phyloP scores from a whole-genome alignment of 2,329 filamentous ascomycete species.

The Daldinia sp. region DNA sequence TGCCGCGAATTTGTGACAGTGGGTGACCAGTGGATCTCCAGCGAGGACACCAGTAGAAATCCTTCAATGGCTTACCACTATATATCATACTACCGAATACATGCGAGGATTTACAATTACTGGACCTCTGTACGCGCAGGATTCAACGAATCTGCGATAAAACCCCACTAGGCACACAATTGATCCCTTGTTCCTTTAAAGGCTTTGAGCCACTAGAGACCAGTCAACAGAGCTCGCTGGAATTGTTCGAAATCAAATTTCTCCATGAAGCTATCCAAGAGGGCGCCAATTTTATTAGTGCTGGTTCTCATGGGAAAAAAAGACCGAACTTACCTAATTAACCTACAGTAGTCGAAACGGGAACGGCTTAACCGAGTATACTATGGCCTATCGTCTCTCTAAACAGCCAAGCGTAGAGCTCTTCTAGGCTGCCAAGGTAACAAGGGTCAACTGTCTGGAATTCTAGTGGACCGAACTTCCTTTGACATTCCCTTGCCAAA shows the following conservation, averaged over 20 bases:
- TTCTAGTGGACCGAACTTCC: constrained; percentile 17
- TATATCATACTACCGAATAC: constrained; percentile 18
- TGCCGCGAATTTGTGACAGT: constrained; percentile 7
- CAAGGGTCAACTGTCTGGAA: constrained; percentile 22
- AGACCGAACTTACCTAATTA: constrained; percentile 28
- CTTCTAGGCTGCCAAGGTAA: constrained; percentile 19
- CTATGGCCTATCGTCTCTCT: constrained; percentile 12
- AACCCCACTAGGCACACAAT: neutral
- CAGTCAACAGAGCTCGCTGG: neutral
- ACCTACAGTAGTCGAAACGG: constrained; percentile 35
- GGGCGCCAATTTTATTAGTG: constrained; percentile 12
- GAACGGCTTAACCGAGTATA: constrained; percentile 26
- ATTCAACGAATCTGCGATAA: neutral
- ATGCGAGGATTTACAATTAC: constrained; percentile 1
- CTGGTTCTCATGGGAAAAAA: constrained; percentile 1
- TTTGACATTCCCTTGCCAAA: neutral
- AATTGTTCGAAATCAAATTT: constrained; percentile 11
- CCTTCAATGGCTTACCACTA: constrained; percentile 2
- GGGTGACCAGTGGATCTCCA: constrained; percentile 4
- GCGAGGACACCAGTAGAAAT: constrained; percentile 5
- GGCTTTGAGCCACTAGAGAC: neutral
- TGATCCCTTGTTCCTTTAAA: neutral
- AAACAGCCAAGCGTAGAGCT: constrained; percentile 23
- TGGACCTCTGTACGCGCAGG: constrained; percentile 4
- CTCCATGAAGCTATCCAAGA: constrained; percentile 5